A percentile compares a stretch with the other conserved stretches of the same genome.
phyloP scores from a whole-genome alignment of 495 filamentous ascomycete genomes.

The Pyrenula massariospora region DNA sequence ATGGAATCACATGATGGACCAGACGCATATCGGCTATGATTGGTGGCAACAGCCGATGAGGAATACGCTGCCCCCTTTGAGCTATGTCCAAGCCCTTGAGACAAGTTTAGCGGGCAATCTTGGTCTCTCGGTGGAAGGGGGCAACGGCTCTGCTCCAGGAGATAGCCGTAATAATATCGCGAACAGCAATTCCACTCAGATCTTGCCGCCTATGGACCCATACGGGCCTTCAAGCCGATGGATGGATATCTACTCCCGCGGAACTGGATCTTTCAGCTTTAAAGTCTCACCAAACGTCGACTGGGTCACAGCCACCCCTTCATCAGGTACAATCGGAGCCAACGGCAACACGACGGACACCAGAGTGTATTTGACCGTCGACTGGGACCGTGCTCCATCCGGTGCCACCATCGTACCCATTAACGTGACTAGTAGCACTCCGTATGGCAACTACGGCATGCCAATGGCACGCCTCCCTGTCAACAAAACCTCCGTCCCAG shows the following conservation, averaged over 20 bases:
- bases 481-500: conserved; percentile 36
- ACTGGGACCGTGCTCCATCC: conserved; percentile 44
- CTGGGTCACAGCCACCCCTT: conserved; percentile 47
- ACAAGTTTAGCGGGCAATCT: conserved; percentile 49
- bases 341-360: conserved; percentile 34
- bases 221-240: conserved; percentile 48
- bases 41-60: conserved; percentile 62
- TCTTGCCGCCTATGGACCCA: conserved; percentile 44
- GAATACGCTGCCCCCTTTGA: conserved; percentile 48
- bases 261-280: conserved; percentile 46
- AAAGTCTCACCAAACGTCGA: conserved; percentile 32
- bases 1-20: conserved; percentile 65
- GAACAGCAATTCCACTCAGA: conserved; percentile 32
- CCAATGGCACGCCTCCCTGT: conserved; percentile 46
- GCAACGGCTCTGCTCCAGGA: conserved; percentile 52
- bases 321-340: conserved; percentile 37
- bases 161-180: conserved; percentile 54
- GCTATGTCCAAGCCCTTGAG: conserved; percentile 43
- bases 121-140: conserved; percentile 53
- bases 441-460: conserved; percentile 39
- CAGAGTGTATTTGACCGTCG: conserved; percentile 47
- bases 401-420: conserved; percentile 38
- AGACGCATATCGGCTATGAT: conserved; percentile 38
- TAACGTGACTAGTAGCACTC: conserved; percentile 32
- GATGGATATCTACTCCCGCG: conserved; percentile 58